Percentiles rank a stretch among this genome's conserved stretches.
phyloP scores from a whole-genome alignment of 129 eudicot genomes.

The Apium graveolens region DNA sequence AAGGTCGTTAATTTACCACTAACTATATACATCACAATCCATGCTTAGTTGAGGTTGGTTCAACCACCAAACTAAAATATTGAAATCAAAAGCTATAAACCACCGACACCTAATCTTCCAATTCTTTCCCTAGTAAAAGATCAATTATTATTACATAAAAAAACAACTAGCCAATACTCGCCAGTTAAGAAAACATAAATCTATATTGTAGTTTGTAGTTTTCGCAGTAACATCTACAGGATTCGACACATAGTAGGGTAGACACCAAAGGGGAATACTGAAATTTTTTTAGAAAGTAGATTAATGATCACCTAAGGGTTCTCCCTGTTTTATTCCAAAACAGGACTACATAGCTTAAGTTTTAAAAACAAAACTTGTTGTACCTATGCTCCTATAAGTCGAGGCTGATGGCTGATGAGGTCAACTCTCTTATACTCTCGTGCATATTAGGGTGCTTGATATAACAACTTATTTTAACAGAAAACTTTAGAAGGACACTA shows the following conservation, averaged over 20 bases:
- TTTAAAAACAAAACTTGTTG: neutral
- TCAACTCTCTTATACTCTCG: neutral
- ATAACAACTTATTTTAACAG: neutral
- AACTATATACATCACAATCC: neutral
- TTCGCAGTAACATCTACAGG: neutral
- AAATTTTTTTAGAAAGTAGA: neutral
- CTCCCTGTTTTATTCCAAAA: neutral
- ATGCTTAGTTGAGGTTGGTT: neutral
- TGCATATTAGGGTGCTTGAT: neutral
- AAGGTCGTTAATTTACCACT: neutral
- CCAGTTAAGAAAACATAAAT: neutral
- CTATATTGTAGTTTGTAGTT: neutral
- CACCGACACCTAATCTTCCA: neutral
- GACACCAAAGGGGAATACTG: neutral
- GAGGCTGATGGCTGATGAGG: neutral
- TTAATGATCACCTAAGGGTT: neutral
- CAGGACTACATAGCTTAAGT: neutral
- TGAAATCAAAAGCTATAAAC: neutral
- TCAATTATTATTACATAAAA: neutral
- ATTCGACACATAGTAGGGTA: neutral
- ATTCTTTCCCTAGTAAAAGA: neutral
- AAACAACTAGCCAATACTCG: neutral
- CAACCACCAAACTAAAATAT: neutral
- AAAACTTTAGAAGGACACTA: neutral
- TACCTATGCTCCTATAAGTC: neutral